A percentile compares a stretch with the other conserved stretches of the same genome.
These are phyloP conservation scores for Zymoseptoria passerinii DNA, from an alignment of 2,329 filamentous ascomycete genomes.

Conservation along the genomic window DNA sequence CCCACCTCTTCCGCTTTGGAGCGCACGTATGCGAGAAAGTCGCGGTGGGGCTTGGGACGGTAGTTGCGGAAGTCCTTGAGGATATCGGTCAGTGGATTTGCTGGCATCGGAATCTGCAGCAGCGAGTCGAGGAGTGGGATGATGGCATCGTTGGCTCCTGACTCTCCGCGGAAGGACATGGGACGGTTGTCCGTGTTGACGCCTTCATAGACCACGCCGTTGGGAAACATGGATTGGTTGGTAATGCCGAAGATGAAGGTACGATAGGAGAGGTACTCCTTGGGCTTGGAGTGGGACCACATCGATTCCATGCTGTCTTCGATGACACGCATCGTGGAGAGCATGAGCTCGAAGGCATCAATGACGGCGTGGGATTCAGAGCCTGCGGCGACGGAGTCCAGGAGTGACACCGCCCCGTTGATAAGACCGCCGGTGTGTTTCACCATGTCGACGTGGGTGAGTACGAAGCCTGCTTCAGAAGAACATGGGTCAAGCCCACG, in stretches of 20 bases:
- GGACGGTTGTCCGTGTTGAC: constrained; percentile 57
- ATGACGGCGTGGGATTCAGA: constrained; percentile 13
- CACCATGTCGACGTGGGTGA: constrained; percentile 94
- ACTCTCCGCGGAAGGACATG: constrained; percentile 80
- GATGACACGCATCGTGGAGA: constrained; percentile 27
- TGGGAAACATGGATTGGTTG: constrained; percentile 84
- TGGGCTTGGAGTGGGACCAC: constrained; percentile 82
- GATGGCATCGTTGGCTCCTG: constrained; percentile 90
- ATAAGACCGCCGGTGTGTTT: constrained; percentile 73
- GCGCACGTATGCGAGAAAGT: constrained; percentile 68
- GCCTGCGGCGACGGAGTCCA: constrained; percentile 43
- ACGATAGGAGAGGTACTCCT: constrained; percentile 79
- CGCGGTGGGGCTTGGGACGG: constrained; percentile 77
- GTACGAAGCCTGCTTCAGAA: constrained; percentile 91
- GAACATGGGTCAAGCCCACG: constrained; percentile 76
- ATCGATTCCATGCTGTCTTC: constrained; percentile 47
- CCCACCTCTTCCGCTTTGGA: constrained; percentile 43
- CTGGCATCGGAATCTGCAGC: constrained; percentile 76
- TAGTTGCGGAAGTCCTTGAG: constrained; percentile 83
- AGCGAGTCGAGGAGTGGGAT: constrained; percentile 81
- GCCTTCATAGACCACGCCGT: constrained; percentile 84
- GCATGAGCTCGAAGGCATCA: constrained; percentile 22
- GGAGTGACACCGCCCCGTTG: constrained; percentile 58
- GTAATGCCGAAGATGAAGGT: constrained; percentile 98
- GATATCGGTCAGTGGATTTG: constrained; percentile 81